Evolutionary conservation across 2,329 filamentous ascomycete genomes (phyloP).

Genomic region (Hysterium pulicare): DNA sequence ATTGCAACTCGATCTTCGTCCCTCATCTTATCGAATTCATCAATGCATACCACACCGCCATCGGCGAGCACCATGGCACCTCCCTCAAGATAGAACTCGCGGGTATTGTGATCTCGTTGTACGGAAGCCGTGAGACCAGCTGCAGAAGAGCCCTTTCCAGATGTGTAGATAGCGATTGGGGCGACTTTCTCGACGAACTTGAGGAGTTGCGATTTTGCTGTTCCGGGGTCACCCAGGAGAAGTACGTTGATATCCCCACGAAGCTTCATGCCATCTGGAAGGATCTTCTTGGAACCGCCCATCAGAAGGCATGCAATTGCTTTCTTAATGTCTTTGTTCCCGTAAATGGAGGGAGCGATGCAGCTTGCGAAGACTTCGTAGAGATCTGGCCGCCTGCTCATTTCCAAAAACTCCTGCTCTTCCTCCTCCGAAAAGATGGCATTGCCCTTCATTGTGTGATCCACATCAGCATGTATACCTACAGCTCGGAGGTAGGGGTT

Average conservation of each 20-base stretch:
- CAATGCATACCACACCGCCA: constrained; percentile 87
- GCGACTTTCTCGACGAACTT: constrained; percentile 98
- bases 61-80: constrained; percentile 94
- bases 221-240: constrained; percentile 93
- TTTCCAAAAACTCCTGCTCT: constrained; percentile 90
- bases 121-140: constrained; percentile 97
- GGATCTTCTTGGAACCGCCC: constrained; percentile 94
- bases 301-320: constrained; percentile 90
- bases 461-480: constrained; percentile 85
- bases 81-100: constrained; percentile 96
- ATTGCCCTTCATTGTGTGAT: constrained; percentile 82
- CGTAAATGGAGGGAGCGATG: constrained; percentile 96
- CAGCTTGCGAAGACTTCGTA: constrained; percentile 87
- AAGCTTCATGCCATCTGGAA: constrained; percentile 95
- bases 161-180: constrained; percentile 94
- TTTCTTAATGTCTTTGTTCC: constrained; percentile 95
- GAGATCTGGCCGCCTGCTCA: constrained; percentile 87
- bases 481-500: constrained; percentile 93
- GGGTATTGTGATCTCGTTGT: constrained; percentile 88
- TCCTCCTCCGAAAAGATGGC: constrained; percentile 89
- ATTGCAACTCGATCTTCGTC: constrained; percentile 97
- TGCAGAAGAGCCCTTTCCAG: constrained; percentile 92
- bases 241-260: constrained; percentile 98
- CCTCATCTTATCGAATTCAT: constrained; percentile 99
- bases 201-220: constrained; percentile 93